Conservation (phyloP, 2,329 filamentous ascomycete species). For the Fusarium tuaranense region DNA sequence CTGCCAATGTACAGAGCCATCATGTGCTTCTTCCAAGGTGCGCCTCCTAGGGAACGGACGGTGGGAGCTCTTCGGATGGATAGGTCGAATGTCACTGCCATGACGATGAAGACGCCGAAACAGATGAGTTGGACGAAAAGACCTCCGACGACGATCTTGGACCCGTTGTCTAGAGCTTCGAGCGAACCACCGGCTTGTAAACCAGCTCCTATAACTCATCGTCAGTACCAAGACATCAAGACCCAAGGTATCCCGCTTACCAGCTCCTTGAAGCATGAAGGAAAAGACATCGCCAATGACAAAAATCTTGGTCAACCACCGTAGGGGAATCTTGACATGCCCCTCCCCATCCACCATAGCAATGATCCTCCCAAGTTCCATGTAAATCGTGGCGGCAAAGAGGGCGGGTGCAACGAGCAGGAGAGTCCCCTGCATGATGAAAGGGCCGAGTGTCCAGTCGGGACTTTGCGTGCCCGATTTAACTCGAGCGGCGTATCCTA, state of each 20-base stretch:
- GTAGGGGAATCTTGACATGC: not conserved
- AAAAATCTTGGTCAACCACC: conserved; percentile 36
- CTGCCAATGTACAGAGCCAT: conserved; percentile 37
- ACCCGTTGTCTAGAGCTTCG: conserved; percentile 44
- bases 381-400: conserved; percentile 12
- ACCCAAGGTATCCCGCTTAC: not conserved
- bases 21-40: conserved; percentile 48
- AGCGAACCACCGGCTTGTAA: conserved; percentile 46
- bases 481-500: not conserved
- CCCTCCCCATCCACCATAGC: not conserved
- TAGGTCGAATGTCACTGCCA: conserved; percentile 57
- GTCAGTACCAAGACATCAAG: not conserved
- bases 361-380: conserved; percentile 1
- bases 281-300: conserved; percentile 31
- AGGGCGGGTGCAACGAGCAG: conserved; percentile 11
- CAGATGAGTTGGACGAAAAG: conserved; percentile 65
- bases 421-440: conserved; percentile 7
- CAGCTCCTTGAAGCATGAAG: conserved; percentile 24
- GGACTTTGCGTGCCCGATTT: conserved; percentile 2
- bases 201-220: conserved; percentile 1
- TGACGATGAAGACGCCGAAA: conserved; percentile 64
- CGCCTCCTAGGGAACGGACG: not conserved
- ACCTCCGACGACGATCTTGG: conserved; percentile 62
- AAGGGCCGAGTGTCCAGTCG: not conserved
- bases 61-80: conserved; percentile 21